Evolutionary conservation across 1,284 basidiomycete species (phyloP).

Genomic region (Butyriboletus regius): DNA sequence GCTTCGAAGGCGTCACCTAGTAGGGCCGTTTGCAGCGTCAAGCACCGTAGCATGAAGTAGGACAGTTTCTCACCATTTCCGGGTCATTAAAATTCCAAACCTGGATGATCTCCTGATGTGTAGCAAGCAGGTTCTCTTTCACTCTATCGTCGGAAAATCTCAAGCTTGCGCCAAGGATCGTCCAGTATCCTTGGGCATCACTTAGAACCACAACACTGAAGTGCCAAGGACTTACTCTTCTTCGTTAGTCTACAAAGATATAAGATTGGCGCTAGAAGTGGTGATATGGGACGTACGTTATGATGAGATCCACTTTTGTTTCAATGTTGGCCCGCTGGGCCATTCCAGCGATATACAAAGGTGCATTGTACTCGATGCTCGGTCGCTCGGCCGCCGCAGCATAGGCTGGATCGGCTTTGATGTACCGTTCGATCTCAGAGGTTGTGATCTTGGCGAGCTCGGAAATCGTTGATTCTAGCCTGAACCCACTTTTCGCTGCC

Average conservation of each 20-base stretch:
- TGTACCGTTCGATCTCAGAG: slow-evolving; percentile 1
- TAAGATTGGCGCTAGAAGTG: background rate
- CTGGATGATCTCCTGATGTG: background rate
- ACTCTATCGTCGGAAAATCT: background rate
- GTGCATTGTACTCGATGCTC: background rate
- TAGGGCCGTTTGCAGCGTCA: background rate
- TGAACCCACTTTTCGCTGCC: background rate
- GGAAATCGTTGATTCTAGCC: background rate
- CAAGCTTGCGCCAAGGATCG: background rate
- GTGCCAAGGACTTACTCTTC: background rate
- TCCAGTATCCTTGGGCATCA: background rate
- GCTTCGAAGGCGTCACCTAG: background rate
- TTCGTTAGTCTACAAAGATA: background rate
- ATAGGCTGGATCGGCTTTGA: background rate
- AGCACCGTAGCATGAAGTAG: too few relatives aligned
- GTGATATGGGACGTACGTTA: background rate
- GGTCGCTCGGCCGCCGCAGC: background rate
- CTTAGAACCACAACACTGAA: background rate
- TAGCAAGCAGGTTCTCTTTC: background rate
- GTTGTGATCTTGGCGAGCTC: background rate
- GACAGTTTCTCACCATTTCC: background rate
- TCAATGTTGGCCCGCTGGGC: background rate
- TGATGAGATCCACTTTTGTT: background rate
- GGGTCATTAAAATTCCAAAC: background rate
- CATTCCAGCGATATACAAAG: background rate